Evolutionary conservation across 371 early-diverging fungal genomes (phyloP).

Genomic region (Cokeromyces recurvatus): DNA sequence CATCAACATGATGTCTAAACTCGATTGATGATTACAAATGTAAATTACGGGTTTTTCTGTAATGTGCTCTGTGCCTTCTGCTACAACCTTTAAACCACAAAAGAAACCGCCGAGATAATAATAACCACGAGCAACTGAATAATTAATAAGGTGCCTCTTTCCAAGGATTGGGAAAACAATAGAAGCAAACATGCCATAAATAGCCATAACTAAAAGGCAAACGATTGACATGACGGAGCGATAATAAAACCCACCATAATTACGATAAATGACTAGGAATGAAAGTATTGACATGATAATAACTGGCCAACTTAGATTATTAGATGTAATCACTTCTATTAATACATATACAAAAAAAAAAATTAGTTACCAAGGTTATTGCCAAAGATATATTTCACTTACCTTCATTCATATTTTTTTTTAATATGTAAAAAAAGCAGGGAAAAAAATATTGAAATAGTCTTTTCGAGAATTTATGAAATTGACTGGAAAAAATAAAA

Average conservation of each 20-base stretch:
- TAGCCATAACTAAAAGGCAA: slow-evolving; percentile 23
- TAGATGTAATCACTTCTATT: background rate
- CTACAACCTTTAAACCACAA: slow-evolving; percentile 52
- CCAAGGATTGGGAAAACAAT: slow-evolving; percentile 44
- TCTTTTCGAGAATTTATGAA: too few species aligned
- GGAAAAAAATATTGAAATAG: too few species aligned
- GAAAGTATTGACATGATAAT: background rate
- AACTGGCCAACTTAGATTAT: slow-evolving; percentile 1
- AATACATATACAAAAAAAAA: background rate
- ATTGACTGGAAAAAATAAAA: too few species aligned
- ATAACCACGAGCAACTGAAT: slow-evolving; percentile 55
- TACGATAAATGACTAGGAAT: slow-evolving; percentile 3
- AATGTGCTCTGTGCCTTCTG: slow-evolving; percentile 62
- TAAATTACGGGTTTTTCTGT: slow-evolving; percentile 58
- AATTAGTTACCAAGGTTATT: slow-evolving; percentile 1
- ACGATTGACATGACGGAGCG: slow-evolving; percentile 20
- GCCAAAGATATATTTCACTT: background rate
- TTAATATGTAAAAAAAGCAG: too few species aligned
- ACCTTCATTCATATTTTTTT: slow-evolving; percentile 8
- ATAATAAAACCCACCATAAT: slow-evolving; percentile 28
- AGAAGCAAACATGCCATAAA: slow-evolving; percentile 43
- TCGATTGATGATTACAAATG: slow-evolving; percentile 86
- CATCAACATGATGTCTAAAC: slow-evolving; percentile 74
- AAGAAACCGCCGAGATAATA: slow-evolving; percentile 41
- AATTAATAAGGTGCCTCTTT: slow-evolving; percentile 53